Conservation (phyloP, 208 protist species). For the Leishmania mexicana region DNA sequence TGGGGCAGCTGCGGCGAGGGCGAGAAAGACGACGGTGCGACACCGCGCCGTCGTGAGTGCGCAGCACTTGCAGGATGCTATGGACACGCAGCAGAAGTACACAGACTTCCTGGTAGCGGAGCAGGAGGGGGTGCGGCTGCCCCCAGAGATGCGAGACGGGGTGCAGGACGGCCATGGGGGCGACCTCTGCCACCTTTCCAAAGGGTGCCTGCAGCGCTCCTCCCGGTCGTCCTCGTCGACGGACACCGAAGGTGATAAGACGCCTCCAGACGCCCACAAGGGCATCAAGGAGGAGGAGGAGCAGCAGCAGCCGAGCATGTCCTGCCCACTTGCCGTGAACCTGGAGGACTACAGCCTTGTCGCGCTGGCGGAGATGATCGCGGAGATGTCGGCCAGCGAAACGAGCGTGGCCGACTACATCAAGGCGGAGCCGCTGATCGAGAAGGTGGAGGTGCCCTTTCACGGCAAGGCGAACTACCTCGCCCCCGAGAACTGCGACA, state of each 20-base stretch:
- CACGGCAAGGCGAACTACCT: conserved; percentile 75
- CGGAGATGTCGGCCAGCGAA: conserved; percentile 66
- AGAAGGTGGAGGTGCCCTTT: conserved; percentile 80
- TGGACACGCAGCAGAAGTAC: conserved; percentile 15
- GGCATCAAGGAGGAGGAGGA: neutral
- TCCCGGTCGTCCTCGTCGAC: neutral
- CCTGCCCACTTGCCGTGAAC: conserved; percentile 51
- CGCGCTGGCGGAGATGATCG: conserved; percentile 79
- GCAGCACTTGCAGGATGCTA: conserved; percentile 21
- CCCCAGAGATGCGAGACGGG: neutral
- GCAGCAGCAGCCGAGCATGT: neutral
- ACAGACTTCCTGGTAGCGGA: conserved; percentile 23
- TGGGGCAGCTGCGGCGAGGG: conserved; percentile 20
- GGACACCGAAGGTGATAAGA: neutral
- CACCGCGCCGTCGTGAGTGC: conserved; percentile 13
- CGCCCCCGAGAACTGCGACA: conserved; percentile 85
- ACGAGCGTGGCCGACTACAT: conserved; percentile 63
- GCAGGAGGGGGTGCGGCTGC: conserved; percentile 14
- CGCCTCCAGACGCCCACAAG: neutral
- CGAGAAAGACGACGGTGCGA: conserved; percentile 15
- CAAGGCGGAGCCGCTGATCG: conserved; percentile 71
- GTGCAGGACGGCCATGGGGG: neutral
- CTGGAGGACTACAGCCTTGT: conserved; percentile 82
- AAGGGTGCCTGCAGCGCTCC: neutral
- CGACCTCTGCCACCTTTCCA: conserved; percentile 2